Conservation (phyloP, 441 rosid genomes). For the Syzygium syzygioides region DNA sequence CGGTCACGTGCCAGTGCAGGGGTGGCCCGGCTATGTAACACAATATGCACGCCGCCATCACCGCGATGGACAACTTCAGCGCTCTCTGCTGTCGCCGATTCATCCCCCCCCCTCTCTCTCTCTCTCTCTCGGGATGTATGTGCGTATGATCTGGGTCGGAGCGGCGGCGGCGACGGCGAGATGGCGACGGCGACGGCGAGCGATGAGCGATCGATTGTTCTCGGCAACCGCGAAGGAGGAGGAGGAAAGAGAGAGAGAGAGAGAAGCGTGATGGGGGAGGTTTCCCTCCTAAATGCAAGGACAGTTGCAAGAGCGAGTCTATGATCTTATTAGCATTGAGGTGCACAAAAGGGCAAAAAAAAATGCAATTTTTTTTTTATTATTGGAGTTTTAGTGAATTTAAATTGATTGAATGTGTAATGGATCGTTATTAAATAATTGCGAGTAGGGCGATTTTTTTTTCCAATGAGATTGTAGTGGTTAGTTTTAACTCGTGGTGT, state of each 20-base stretch:
- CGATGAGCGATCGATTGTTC: neutral
- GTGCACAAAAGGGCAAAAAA: neutral
- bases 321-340: neutral
- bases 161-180: neutral
- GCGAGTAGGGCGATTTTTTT: neutral
- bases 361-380: neutral
- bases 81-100: neutral
- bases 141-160: neutral
- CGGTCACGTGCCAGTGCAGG: constrained; percentile 17
- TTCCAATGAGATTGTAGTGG: neutral
- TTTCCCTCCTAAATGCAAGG: neutral
- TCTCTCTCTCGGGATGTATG: neutral
- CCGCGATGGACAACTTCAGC: neutral
- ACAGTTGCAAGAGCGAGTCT: neutral
- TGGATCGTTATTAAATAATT: neutral
- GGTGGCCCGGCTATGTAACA: constrained; percentile 26
- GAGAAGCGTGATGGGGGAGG: neutral
- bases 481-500: neutral
- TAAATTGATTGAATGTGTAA: neutral
- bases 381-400: neutral
- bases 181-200: accelerated
- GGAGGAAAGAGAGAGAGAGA: neutral
- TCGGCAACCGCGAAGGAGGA: neutral
- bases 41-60: constrained; percentile 19
- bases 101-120: neutral